These are phyloP conservation scores for Ottelia alismoides DNA, from an alignment of 106 monocot genomes.

Conservation along the genomic window DNA sequence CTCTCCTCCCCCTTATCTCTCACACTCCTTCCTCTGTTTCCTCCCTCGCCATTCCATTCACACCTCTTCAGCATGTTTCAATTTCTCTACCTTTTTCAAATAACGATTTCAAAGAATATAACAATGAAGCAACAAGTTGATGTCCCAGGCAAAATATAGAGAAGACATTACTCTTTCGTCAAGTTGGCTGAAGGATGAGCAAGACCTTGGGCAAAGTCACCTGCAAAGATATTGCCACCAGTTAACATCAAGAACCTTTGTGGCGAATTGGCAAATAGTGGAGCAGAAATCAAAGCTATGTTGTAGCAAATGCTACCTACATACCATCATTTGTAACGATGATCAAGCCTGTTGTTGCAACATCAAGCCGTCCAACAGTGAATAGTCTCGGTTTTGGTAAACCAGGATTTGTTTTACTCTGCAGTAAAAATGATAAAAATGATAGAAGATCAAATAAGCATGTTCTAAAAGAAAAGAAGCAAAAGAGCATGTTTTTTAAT, in stretches of 20 bases:
- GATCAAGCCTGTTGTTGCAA: conserved; percentile 90
- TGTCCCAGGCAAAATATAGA: too few species aligned
- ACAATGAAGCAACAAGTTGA: too few species aligned
- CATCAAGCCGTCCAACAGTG: conserved; percentile 97
- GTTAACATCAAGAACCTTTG: neutral
- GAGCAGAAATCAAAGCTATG: neutral
- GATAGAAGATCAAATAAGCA: too few species aligned
- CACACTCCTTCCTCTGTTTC: too few species aligned
- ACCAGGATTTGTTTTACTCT: conserved; percentile 73
- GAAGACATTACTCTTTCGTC: conserved; percentile 86
- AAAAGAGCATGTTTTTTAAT: too few species aligned
- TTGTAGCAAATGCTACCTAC: neutral
- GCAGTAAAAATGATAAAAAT: too few species aligned
- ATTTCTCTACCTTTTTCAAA: too few species aligned
- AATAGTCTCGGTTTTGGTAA: conserved; percentile 76
- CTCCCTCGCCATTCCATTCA: too few species aligned
- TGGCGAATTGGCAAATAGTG: neutral
- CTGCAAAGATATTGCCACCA: conserved; percentile 20
- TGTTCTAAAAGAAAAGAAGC: too few species aligned
- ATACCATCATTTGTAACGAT: conserved; percentile 98
- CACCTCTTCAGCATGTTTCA: too few species aligned
- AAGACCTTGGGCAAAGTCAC: conserved; percentile 87
- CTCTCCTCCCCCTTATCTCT: too few species aligned
- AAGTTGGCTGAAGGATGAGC: conserved; percentile 91
- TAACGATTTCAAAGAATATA: too few species aligned